These are phyloP conservation scores for Misopates orontium DNA, from an alignment of 257 asterid genomes.

Conservation along the genomic window DNA sequence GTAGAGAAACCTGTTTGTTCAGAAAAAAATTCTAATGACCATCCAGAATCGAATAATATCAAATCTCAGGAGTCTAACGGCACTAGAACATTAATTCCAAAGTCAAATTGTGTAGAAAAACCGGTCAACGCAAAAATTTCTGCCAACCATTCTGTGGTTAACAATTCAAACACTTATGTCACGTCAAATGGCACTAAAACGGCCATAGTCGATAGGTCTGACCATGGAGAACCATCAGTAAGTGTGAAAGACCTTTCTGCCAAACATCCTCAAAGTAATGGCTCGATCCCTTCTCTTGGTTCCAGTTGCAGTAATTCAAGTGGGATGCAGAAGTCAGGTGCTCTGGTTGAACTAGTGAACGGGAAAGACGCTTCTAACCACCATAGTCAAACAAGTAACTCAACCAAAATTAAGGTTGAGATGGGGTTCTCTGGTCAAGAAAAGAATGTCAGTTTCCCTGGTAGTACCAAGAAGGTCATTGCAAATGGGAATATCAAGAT, in stretches of 20 bases:
- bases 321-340: slow-evolving; percentile 30
- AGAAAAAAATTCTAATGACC: slow-evolving; percentile 38
- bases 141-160: slow-evolving; percentile 24
- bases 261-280: slow-evolving; percentile 27
- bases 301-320: slow-evolving; percentile 36
- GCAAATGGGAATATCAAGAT: slow-evolving; percentile 46
- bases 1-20: slow-evolving; percentile 37
- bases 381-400: slow-evolving; percentile 36
- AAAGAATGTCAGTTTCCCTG: slow-evolving; percentile 34
- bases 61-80: slow-evolving; percentile 32
- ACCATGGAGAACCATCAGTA: slow-evolving; percentile 24
- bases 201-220: slow-evolving; percentile 26
- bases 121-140: slow-evolving; percentile 32
- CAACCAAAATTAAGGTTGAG: slow-evolving; percentile 34
- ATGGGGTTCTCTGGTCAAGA: slow-evolving; percentile 41
- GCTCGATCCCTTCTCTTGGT: slow-evolving; percentile 27
- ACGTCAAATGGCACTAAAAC: slow-evolving; percentile 36
- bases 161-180: slow-evolving; percentile 21
- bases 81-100: slow-evolving; percentile 26
- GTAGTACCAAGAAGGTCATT: slow-evolving; percentile 40
- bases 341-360: slow-evolving; percentile 34
- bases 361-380: slow-evolving; percentile 36
- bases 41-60: slow-evolving; percentile 32
- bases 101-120: slow-evolving; percentile 35
- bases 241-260: slow-evolving; percentile 20